A percentile compares a stretch with the other conserved stretches of the same genome.
Evolutionary conservation across 805 yeast species (phyloP).

Genomic region (Lipomyces mesembrius): DNA sequence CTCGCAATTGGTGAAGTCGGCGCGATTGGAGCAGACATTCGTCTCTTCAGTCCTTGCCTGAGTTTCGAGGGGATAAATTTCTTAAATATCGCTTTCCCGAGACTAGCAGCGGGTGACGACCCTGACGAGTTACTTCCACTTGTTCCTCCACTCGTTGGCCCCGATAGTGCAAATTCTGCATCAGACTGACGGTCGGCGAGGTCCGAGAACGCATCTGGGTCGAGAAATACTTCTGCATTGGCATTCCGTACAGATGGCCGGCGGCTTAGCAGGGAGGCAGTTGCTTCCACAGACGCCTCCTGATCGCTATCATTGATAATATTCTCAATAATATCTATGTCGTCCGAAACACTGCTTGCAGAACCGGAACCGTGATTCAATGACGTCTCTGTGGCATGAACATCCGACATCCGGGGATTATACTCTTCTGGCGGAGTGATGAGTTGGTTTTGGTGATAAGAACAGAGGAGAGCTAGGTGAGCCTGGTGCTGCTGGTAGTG

Average conservation of each 20-base stretch:
- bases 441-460: slow-evolving; percentile 11
- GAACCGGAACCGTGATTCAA: not conserved
- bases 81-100: slow-evolving; percentile 30
- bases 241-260: slow-evolving; percentile 10
- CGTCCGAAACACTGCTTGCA: slow-evolving; percentile 1
- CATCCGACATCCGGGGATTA: slow-evolving; percentile 8
- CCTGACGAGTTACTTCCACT: slow-evolving; percentile 9
- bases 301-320: slow-evolving; percentile 31
- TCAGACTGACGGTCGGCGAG: not conserved
- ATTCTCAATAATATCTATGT: slow-evolving; percentile 22
- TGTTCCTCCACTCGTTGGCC: not conserved
- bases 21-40: slow-evolving; percentile 33
- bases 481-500: slow-evolving; percentile 16
- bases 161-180: not conserved
- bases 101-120: slow-evolving; percentile 17
- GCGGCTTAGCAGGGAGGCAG: slow-evolving; percentile 27
- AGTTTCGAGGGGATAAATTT: slow-evolving; percentile 33
- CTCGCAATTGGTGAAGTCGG: slow-evolving; percentile 11
- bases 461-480: slow-evolving; percentile 7
- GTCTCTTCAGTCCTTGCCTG: slow-evolving; percentile 25
- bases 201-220: slow-evolving; percentile 33
- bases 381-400: slow-evolving; percentile 1
- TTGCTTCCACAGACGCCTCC: slow-evolving; percentile 30
- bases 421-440: slow-evolving; percentile 34
- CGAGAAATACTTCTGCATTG: slow-evolving; percentile 16